Percentiles rank a stretch among this genome's conserved stretches.
These are phyloP conservation scores for Xylaria sp. DNA, from an alignment of 2,329 filamentous ascomycete species.

Conservation along the genomic window DNA sequence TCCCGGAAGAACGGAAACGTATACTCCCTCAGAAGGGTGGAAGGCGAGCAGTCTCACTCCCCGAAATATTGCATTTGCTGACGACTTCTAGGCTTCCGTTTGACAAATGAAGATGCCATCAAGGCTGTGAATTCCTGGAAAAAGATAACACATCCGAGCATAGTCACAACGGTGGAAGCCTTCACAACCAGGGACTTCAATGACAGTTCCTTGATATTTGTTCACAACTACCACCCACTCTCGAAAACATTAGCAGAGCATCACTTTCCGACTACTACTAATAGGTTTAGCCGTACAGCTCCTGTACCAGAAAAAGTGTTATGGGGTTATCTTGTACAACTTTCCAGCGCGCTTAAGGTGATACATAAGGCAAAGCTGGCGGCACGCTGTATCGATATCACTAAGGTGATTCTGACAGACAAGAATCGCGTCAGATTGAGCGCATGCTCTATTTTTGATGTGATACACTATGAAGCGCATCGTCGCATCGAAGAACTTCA, in stretches of 20 bases:
- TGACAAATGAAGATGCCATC: conserved; percentile 91
- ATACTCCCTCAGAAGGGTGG: conserved; percentile 88
- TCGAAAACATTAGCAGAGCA: conserved; percentile 90
- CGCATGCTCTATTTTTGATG: conserved; percentile 89
- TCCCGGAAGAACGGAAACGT: conserved; percentile 88
- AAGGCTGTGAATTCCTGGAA: conserved; percentile 90
- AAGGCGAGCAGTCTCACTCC: conserved; percentile 62
- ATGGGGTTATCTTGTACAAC: conserved; percentile 93
- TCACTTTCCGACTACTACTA: conserved; percentile 70
- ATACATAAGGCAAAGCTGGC: conserved; percentile 86
- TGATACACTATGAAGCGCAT: conserved; percentile 81
- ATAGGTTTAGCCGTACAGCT: conserved; percentile 58
- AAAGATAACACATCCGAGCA: conserved; percentile 79
- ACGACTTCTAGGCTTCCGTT: conserved; percentile 72
- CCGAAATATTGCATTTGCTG: conserved; percentile 15
- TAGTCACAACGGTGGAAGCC: conserved; percentile 89
- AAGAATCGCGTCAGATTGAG: conserved; percentile 91
- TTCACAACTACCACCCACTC: conserved; percentile 91
- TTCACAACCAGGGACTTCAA: conserved; percentile 95
- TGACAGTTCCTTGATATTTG: conserved; percentile 93
- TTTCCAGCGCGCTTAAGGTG: conserved; percentile 85
- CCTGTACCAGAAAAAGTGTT: conserved; percentile 77
- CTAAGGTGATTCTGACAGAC: conserved; percentile 89
- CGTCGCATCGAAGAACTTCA: conserved; percentile 80
- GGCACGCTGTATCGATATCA: conserved; percentile 85